Base-by-base conservation (phyloP, 805 yeast genomes). In the Spathaspora sp. region DNA sequence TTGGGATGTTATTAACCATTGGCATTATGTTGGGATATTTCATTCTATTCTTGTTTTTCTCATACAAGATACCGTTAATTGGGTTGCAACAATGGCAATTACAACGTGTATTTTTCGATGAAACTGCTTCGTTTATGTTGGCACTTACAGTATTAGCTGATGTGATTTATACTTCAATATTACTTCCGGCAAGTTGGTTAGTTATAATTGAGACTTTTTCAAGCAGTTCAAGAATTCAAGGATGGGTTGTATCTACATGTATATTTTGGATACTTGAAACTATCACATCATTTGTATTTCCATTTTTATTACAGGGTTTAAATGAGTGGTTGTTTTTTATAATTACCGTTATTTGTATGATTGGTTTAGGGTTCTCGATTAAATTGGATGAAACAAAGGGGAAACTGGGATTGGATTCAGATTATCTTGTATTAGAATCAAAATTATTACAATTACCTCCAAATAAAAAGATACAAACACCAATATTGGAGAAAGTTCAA, bases 181-280 rank as follows among this genome's bases (percentile, higher is more conserved):
- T 81, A 12, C 65, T 77, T 0, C 71, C 82, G 43, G 73, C 73
- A 2, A 72, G 81, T 32, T 75, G 79, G 79, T 60, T 81, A 18
- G 80, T 78, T 57, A 70, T 79, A 4, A 72, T 75, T 47, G 86
- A 81, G 56, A 62, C 79, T 4, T 72, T 81, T 43, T 80, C 81
- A 0, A 62, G 63, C 1, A 63, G 64, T 26, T 74, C 78, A 1
- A 74, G 80, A 53, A 64, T 77, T 0, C 78, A 76, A 55, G 82
- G 82, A 0, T 62, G 75, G 23, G 67, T 81, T 0, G 54, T 79
- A 4, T 73, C 80, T 45, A 73, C 77, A 75, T 62, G 76, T 23
- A 60, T 69, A 12, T 76, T 80, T 2, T 80, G 82, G 83, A 53
- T 66, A 1, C 52, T 72, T 7, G 72, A 68, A 54, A 72, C 72